Evolutionary conservation across 345 rosid genomes (phyloP), one percentile per base, ranked within the genome.

Genomic region (Brassica carinata): DNA sequence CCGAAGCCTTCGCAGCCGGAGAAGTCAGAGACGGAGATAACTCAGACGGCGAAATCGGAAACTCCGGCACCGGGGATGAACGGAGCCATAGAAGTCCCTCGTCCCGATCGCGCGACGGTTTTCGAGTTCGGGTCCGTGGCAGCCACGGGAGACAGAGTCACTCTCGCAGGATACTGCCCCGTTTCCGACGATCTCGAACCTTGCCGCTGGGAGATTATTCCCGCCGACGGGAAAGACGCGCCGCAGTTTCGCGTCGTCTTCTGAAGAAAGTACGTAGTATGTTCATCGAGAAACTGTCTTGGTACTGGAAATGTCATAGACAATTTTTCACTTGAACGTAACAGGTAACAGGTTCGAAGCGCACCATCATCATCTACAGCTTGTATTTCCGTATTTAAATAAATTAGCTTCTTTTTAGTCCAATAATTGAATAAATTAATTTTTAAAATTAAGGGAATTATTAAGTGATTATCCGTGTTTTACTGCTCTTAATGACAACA

Each of bases 111-210:
- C 79, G 96, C 92, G 48, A 91, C 96, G 29, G 92, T 95, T 19
- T 95, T 93, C 84, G 98, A 95, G 83, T 95, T 95, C 79, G 99
- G 98, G 1, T 88, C 98, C 34, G 87, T 90, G 4, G 89, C 90
- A 0, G 89, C 90, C 5, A 78, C 97, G 2, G 81, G 87, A 38
- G 97, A 93, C 76, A 88, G 88, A 86, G 94, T 91, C n/a, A 95
- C 98, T 43, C 87, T 95, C 19, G 94, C 97, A 3, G 99, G 99
- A 0, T 95, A 82, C 83, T 95, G 97, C 66, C 97, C 99, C 8
- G 97, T 93, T 5, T 93, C 99, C 64, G 96, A 95, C 27, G 93
- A 95, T 19, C 94, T 95, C 75, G 96, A 93, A 75, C 99, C 98
- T 23, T 95, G 98, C 83, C 94, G 93, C 40, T 93, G 98, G 99